Evolutionary conservation across 1,284 basidiomycete species (phyloP).

Genomic region (Kwoniella shivajii): DNA sequence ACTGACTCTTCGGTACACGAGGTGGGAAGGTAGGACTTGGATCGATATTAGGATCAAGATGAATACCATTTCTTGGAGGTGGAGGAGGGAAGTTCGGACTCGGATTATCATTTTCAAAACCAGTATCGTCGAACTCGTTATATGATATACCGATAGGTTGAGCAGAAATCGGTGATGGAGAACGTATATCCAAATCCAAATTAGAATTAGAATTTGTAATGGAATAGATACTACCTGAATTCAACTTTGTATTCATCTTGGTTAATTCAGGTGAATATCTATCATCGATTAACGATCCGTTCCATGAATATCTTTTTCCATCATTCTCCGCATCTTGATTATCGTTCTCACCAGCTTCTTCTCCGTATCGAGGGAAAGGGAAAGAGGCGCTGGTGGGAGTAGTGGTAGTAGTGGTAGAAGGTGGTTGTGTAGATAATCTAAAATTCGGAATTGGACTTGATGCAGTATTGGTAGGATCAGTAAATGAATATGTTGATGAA

Average conservation of each 20-base stretch:
- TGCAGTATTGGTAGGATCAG: background rate
- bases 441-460: background rate
- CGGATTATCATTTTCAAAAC: background rate
- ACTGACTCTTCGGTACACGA: too few species aligned
- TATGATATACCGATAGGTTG: background rate
- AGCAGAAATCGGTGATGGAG: background rate
- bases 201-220: background rate
- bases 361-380: too few species aligned
- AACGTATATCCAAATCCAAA: too few species aligned
- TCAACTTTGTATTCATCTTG: background rate
- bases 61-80: too few species aligned
- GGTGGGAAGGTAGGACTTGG: background rate
- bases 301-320: too few species aligned
- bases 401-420: background rate
- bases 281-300: too few species aligned
- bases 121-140: background rate
- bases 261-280: background rate
- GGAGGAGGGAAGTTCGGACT: constrained; percentile 1
- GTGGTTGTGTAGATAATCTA: background rate
- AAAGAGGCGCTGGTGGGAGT: too few species aligned
- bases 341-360: too few species aligned
- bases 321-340: background rate
- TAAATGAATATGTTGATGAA: constrained; percentile 3
- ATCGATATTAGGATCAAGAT: too few species aligned
- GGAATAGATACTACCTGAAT: constrained; percentile 1